Base-by-base conservation (phyloP, 2,329 filamentous ascomycete genomes). In the Sporothrix variecibatus region DNA sequence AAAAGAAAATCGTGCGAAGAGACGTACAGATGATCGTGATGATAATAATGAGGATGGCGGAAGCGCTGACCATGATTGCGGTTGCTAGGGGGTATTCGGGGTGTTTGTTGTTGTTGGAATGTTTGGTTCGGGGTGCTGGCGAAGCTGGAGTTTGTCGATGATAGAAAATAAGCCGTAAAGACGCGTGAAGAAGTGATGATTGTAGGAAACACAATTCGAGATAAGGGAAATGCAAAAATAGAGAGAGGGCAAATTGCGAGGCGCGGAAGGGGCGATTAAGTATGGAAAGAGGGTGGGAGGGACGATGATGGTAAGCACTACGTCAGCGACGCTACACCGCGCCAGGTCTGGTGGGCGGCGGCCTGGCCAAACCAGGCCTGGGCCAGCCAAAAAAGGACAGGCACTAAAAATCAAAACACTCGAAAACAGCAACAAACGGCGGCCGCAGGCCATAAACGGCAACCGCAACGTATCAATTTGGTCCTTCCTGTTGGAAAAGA, bases 1-100 rank as follows among this genome's bases (percentile, higher is more conserved):
- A 67, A 26, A 31, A 46, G 23, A 23, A 17, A 51, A 23, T 3
- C 20, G 2, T 11, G 26, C 23, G 20, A 38, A 17, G 15, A 9
- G 3, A 80, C 86, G 75, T 80, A 89, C 87, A 84, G 76, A 89
- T 77, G 73, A 89, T 81, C 77, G 87, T 89, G 79, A 88, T 83
- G 74, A 89, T 78, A 64, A 88, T 80, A 75, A 88, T 77, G 38
- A 88, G 79, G 67, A 89, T 79, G 34, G 85, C 84, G 20, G 86
- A 86, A 49, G 80, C 81, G 75, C 80, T 85, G 77, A 85, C 84
- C 87, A 89, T 89, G 71, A 78, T 84, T 71, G 62, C 3, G 8
- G 31, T 17, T 58, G 43, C 3, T 7, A 11, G 12, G 38, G 26
- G 49, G n/a, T 17, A 8, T 15, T 15, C 8, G 11, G 12, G 43